Conservation (phyloP, 1,284 basidiomycete genomes). For the Cryptococcus hybrid region DNA sequence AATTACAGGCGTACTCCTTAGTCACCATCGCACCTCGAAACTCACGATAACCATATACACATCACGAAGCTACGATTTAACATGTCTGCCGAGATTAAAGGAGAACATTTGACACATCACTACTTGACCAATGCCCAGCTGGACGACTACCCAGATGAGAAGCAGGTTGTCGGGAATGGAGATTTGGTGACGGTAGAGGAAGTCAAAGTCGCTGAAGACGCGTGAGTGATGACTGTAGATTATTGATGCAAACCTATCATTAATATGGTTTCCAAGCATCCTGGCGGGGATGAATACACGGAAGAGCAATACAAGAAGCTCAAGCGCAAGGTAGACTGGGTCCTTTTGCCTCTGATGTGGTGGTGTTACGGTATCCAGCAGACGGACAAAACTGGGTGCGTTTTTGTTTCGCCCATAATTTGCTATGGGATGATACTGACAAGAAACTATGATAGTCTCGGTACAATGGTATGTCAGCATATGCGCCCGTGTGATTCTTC, state of each 20-base stretch:
- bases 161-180: constrained; percentile 8
- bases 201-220: constrained; percentile 13
- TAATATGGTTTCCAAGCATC: constrained; percentile 24
- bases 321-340: constrained; percentile 30
- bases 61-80: background rate
- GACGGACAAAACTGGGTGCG: constrained; percentile 24
- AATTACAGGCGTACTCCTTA: no score
- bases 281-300: constrained; percentile 17
- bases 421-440: no score
- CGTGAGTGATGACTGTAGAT: constrained; percentile 6
- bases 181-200: constrained; percentile 13
- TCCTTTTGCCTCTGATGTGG: constrained; percentile 35
- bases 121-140: constrained; percentile 3
- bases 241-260: constrained; percentile 26
- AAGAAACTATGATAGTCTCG: constrained; percentile 2
- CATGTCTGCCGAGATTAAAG: background rate
- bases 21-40: no score
- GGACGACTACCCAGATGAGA: constrained; percentile 6
- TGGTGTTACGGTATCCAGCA: constrained; percentile 43
- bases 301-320: constrained; percentile 25
- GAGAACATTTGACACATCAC: background rate
- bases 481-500: background rate
- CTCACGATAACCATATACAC: no score
- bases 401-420: background rate
- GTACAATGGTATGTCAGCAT: constrained; percentile 14